Evolutionary conservation across 805 yeast species (phyloP).

Genomic region (Lachancea waltii): DNA sequence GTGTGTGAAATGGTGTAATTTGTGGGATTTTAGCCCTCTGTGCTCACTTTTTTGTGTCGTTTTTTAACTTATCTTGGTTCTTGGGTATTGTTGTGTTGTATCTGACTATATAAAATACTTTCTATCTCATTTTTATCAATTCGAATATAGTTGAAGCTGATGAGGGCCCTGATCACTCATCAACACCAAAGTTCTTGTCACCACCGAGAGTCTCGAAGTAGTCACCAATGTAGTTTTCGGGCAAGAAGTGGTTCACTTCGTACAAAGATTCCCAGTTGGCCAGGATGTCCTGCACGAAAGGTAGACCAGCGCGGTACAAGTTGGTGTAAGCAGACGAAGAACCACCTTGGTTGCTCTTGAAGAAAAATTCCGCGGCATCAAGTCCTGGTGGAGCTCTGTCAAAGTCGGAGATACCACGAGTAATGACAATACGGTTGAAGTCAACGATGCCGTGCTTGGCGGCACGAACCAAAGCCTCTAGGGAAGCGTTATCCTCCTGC

Average conservation of each 20-base stretch:
- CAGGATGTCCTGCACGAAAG: constrained; percentile 48
- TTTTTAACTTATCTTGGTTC: too few species aligned
- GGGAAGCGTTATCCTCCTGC: constrained; percentile 62
- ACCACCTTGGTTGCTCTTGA: constrained; percentile 45
- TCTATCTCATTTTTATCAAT: too few species aligned
- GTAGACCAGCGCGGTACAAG: constrained; percentile 47
- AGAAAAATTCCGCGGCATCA: constrained; percentile 44
- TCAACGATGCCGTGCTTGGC: constrained; percentile 50
- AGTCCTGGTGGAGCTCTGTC: constrained; percentile 45
- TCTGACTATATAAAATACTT: too few species aligned
- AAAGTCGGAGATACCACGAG: constrained; percentile 59
- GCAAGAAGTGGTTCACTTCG: constrained; percentile 31
- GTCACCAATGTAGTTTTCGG: constrained; percentile 57
- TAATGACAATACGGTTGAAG: constrained; percentile 48
- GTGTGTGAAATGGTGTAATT: too few species aligned
- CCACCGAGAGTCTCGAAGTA: constrained; percentile 49
- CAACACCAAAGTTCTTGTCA: constrained; percentile 30
- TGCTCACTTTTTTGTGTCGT: too few species aligned
- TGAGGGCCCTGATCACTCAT: too few species aligned
- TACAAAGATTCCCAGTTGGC: constrained; percentile 40
- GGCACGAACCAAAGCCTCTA: constrained; percentile 52
- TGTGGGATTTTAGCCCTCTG: too few species aligned
- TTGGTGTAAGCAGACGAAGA: constrained; percentile 42
- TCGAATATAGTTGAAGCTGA: too few species aligned
- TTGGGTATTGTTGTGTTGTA: too few species aligned